Base-by-base conservation (phyloP, 2,329 filamentous ascomycete species). In the Colletotrichum limetticola region DNA sequence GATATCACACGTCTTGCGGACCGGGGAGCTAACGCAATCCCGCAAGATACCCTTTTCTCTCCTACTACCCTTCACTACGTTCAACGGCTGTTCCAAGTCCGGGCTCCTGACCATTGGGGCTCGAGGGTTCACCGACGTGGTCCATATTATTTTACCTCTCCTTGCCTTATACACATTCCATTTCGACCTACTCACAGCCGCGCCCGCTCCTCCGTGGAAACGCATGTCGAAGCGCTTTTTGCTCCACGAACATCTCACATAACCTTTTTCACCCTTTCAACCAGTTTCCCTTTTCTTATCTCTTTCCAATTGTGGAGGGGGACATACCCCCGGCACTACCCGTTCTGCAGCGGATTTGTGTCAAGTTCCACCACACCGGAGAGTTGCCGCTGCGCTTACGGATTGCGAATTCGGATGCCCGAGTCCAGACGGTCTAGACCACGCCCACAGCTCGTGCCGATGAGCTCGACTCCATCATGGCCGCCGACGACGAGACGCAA, bases 161-260 rank as follows among this genome's bases (percentile, higher is more conserved):
- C 37, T 59, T 58, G 24, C 53, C 59, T 55, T 22, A 42, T 64
- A 58, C 49, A 61, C 63, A 57, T 68, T 64, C 49, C 64, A 71
- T 68, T 64, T 58, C 19, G 42, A 49, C 42, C 42, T 49, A 49
- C 42, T 49, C 53, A 30, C 59, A 55, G 35, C 28, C 60, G 59
- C 63, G 35, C 68, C 65, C 32, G 68, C 28, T 53, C 42, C 46
- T 58, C 24, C 53, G 26, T 14, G 16, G 35, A 37, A 60, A 14
- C 70, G 70, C 70, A 70, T 72, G 70, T 72, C 70, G 70, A 72
- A 72, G 70, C 70, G 66, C 70, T 30, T 59, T n/a, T 66, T 57
- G 61, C 70, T 66, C 66, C 66, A 72, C 60, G 60, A 60, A 59
- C 53, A 35, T 59, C 49, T 64, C 66, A 70, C 32, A 56, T 32